Conservation (phyloP, 164 flowering plant genomes). For the Brasenia schreberi region DNA sequence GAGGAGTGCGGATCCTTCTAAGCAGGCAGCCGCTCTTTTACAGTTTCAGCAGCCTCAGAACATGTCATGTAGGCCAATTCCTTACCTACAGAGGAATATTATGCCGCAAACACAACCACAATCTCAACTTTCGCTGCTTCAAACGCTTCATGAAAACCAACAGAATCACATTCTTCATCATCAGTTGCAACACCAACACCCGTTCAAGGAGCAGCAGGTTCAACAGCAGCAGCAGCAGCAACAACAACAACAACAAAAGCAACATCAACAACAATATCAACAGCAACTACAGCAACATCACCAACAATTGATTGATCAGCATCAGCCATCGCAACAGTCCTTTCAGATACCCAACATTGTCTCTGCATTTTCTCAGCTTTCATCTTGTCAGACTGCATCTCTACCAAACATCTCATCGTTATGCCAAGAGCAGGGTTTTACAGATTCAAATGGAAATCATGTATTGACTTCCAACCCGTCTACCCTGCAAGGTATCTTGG, state of each 20-base stretch:
- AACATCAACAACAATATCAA: slow-evolving; percentile 19
- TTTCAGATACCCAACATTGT: slow-evolving; percentile 21
- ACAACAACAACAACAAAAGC: slow-evolving; percentile 27
- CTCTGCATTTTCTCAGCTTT: slow-evolving; percentile 39
- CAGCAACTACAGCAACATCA: slow-evolving; percentile 18
- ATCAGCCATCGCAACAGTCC: slow-evolving; percentile 5
- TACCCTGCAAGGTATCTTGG: slow-evolving; percentile 56
- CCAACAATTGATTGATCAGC: slow-evolving; percentile 26
- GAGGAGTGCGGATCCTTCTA: slow-evolving; percentile 51
- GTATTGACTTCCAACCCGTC: slow-evolving; percentile 31
- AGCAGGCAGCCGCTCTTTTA: slow-evolving; percentile 37
- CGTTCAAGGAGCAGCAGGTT: slow-evolving; percentile 4
- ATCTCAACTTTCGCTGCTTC: slow-evolving; percentile 26
- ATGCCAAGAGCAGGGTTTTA: slow-evolving; percentile 48
- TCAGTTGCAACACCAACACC: slow-evolving; percentile 22
- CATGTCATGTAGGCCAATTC: slow-evolving; percentile 25
- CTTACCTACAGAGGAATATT: slow-evolving; percentile 49
- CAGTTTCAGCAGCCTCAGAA: slow-evolving; percentile 62
- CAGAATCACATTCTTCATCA: slow-evolving; percentile 30
- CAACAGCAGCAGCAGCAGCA: slow-evolving; percentile 6
- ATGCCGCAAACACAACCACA: slow-evolving; percentile 55
- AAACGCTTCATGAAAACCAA: slow-evolving; percentile 31
- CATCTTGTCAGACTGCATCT: slow-evolving; percentile 37
- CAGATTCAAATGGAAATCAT: slow-evolving; percentile 44
- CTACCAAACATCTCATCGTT: slow-evolving; percentile 39